Conservation (phyloP, 441 rosid species). For the Erodium texanum region DNA sequence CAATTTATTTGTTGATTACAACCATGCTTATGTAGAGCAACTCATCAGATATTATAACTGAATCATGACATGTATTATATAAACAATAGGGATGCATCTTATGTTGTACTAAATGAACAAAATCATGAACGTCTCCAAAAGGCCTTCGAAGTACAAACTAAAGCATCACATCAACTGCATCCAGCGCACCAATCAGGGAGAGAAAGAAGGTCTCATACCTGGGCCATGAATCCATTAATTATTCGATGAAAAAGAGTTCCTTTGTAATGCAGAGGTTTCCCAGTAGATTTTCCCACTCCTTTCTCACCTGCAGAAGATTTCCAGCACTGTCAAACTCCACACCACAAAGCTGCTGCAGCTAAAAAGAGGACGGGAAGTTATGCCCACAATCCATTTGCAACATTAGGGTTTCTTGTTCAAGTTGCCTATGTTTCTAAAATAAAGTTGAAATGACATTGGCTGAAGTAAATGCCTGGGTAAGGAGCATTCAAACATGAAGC, state of each 20-base stretch:
- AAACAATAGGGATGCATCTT: neutral
- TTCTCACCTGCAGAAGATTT: constrained; percentile 57
- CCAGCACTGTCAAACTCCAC: constrained; percentile 17
- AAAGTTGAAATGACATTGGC: neutral
- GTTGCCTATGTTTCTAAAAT: neutral
- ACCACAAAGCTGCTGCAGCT: constrained; percentile 1
- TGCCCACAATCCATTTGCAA: neutral
- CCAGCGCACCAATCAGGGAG: constrained; percentile 7
- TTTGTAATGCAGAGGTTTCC: constrained; percentile 80
- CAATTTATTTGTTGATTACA: too few relatives aligned
- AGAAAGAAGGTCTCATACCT: constrained; percentile 29
- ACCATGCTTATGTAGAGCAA: neutral
- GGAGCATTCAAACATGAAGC: neutral
- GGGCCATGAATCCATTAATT: constrained; percentile 93
- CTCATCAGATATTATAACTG: neutral
- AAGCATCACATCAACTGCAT: neutral
- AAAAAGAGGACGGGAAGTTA: neutral
- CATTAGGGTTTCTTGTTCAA: neutral
- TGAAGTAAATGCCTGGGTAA: neutral
- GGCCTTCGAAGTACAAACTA: neutral
- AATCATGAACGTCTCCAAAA: neutral
- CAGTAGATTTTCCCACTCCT: constrained; percentile 71
- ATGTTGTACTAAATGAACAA: neutral
- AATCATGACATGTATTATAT: too few relatives aligned
- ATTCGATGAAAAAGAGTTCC: constrained; percentile 82